Evolutionary conservation across 208 protist species (phyloP).

Genomic region (Leishmania amazonensis): DNA sequence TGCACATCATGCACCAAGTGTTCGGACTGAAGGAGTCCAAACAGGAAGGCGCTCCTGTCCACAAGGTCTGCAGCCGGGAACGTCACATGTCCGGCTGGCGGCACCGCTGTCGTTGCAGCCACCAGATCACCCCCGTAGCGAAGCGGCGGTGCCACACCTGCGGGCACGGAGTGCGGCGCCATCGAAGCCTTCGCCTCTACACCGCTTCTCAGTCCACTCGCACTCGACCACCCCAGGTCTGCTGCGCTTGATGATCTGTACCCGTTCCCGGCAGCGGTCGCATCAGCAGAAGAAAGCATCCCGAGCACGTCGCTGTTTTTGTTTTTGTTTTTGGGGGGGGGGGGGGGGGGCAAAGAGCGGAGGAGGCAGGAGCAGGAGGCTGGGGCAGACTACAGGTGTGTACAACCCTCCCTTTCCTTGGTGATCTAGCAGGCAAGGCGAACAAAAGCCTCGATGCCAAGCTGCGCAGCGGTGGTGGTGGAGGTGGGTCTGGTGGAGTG

Average conservation of each 20-base stretch:
- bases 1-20: conserved; percentile 26
- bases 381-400: neutral
- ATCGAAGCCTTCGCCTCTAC: neutral
- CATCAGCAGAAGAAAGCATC: neutral
- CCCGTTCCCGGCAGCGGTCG: neutral
- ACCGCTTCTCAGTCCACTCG: neutral
- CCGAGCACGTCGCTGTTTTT: neutral
- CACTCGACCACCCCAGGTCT: neutral
- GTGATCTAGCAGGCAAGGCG: neutral
- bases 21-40: conserved; percentile 21
- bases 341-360: neutral
- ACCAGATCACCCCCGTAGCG: neutral
- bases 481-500: neutral
- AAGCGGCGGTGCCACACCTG: neutral
- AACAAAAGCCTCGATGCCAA: neutral
- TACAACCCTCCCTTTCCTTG: neutral
- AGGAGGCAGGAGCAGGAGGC: neutral
- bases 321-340: neutral
- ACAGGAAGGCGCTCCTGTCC: conserved; percentile 29
- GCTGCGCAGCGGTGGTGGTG: neutral
- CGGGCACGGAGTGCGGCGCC: neutral
- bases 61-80: conserved; percentile 3
- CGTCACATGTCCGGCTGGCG: neutral
- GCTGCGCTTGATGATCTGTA: neutral
- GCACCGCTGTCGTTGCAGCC: neutral